phyloP scores from a whole-genome alignment of 257 asterid genomes.

The Solanum neorickii region DNA sequence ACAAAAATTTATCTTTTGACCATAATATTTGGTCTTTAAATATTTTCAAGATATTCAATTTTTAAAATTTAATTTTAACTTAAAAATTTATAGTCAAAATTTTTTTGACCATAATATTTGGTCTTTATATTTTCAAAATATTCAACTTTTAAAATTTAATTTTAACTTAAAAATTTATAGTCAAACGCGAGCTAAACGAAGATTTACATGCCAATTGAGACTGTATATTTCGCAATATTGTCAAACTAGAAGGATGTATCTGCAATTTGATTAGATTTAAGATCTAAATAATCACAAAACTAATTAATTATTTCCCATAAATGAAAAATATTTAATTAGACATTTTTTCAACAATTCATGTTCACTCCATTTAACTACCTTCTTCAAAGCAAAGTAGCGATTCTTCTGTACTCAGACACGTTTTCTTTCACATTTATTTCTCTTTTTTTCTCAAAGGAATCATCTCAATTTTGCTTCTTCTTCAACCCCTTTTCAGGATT shows the following conservation, averaged over 20 bases:
- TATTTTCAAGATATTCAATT: background rate
- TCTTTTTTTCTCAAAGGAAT: slow-evolving; percentile 2
- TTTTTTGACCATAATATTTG: no score
- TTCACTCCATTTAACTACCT: slow-evolving; percentile 18
- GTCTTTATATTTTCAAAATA: no score
- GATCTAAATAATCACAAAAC: background rate
- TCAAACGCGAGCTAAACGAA: background rate
- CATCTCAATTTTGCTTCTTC: background rate
- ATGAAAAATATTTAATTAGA: background rate
- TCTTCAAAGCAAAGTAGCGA: slow-evolving; percentile 39
- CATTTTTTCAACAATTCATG: background rate
- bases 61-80: no score
- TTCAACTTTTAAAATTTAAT: background rate
- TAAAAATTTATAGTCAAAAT: no score
- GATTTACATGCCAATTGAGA: background rate
- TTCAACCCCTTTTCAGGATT: background rate
- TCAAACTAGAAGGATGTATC: background rate
- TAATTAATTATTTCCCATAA: background rate
- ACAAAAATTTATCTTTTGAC: background rate
- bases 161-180: background rate
- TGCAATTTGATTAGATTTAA: background rate
- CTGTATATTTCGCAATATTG: background rate
- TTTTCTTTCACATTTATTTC: background rate
- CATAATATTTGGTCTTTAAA: background rate
- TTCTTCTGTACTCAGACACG: slow-evolving; percentile 12